A percentile compares a stretch with the other conserved stretches of the same genome.
phyloP scores from a whole-genome alignment of 306 rosid species.

The Astragalus glycyphyllos region DNA sequence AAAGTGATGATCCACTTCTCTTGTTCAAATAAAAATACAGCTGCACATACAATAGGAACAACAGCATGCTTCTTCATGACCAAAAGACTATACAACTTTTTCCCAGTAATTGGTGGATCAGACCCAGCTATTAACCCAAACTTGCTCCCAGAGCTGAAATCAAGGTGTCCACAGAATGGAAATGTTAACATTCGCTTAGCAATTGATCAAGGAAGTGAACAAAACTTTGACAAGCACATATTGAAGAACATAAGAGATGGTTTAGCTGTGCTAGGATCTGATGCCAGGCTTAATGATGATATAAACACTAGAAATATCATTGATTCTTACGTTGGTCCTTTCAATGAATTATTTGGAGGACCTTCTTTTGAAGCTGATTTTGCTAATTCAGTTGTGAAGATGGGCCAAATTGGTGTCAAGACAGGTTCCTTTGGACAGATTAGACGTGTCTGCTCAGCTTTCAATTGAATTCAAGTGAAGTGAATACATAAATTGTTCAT shows the following conservation, averaged over 20 bases:
- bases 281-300: constrained; percentile 76
- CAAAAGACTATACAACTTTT: constrained; percentile 71
- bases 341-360: constrained; percentile 54
- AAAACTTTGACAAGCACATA: constrained; percentile 60
- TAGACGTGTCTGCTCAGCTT: constrained; percentile 63
- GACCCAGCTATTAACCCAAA: constrained; percentile 69
- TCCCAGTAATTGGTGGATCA: constrained; percentile 57
- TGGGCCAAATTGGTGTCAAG: constrained; percentile 90
- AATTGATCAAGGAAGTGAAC: constrained; percentile 62
- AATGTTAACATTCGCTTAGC: constrained; percentile 55
- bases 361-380: constrained; percentile 74
- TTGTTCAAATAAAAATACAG: constrained; percentile 44
- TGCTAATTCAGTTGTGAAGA: constrained; percentile 59
- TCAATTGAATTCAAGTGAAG: constrained; percentile 35
- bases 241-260: constrained; percentile 71
- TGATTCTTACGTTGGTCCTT: constrained; percentile 59
- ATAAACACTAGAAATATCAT: constrained; percentile 49
- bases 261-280: constrained; percentile 80
- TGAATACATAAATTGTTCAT: neutral
- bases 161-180: constrained; percentile 66
- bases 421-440: constrained; percentile 62
- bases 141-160: constrained; percentile 52
- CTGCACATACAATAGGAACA: constrained; percentile 91
- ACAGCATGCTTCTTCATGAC: constrained; percentile 94
- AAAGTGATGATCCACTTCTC: neutral